phyloP scores from a whole-genome alignment of 2,329 filamentous ascomycete genomes.

The Xylariomycetidae sp. region DNA sequence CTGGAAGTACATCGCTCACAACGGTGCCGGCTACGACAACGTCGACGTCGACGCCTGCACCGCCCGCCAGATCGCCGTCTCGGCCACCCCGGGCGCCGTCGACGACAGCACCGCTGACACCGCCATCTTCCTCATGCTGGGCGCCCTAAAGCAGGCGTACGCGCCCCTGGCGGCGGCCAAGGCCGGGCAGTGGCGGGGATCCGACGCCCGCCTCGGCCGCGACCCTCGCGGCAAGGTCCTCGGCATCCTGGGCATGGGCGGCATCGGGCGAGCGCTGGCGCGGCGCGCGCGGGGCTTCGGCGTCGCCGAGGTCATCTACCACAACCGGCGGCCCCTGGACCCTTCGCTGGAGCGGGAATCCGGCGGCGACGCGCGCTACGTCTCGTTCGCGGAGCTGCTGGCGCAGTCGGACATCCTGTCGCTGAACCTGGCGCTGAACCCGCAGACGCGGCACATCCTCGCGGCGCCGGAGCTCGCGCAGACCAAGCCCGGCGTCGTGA shows the following conservation, averaged over 20 bases:
- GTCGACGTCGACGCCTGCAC: conserved; percentile 52
- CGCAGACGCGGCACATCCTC: conserved; percentile 48
- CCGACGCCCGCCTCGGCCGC: conserved; percentile 40
- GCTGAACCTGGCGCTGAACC: conserved; percentile 47
- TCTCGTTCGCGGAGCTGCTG: conserved; percentile 51
- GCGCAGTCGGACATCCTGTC: conserved; percentile 49
- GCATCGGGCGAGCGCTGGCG: conserved; percentile 47
- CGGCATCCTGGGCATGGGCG: conserved; percentile 57
- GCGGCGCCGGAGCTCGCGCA: conserved; percentile 41
- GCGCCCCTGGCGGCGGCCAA: conserved; percentile 40
- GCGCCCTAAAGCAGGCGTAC: conserved; percentile 45
- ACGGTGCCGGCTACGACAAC: conserved; percentile 57
- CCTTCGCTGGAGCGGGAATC: conserved; percentile 27
- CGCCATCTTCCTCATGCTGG: conserved; percentile 46
- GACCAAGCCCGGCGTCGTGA: conserved; percentile 52
- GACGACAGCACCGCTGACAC: conserved; percentile 47
- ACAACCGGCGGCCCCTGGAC: conserved; percentile 42
- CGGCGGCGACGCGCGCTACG: conserved; percentile 45
- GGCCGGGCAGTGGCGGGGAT: conserved; percentile 37
- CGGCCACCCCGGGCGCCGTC: conserved; percentile 27
- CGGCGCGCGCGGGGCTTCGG: conserved; percentile 48
- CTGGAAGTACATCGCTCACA: conserved; percentile 46
- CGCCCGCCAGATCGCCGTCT: conserved; percentile 21
- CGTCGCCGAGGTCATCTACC: conserved; percentile 54
- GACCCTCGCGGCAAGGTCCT: conserved; percentile 48